Base-by-base conservation (phyloP, 2,329 filamentous ascomycete species). In the Balansia obtecta region DNA sequence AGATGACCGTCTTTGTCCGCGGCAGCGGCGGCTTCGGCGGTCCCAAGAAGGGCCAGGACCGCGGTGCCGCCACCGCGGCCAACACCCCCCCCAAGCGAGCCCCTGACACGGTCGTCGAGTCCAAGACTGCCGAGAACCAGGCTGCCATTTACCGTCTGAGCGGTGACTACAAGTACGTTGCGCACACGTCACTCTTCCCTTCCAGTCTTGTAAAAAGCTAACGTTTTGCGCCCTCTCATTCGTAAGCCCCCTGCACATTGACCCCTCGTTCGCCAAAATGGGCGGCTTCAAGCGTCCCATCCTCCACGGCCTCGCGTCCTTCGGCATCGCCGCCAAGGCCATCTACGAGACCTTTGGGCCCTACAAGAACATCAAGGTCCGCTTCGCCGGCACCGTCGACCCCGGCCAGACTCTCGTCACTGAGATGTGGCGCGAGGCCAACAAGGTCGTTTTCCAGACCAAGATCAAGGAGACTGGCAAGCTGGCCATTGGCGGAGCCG, bases 221-320 rank as follows among this genome's bases (percentile, higher is more conserved):
- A 27, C 7, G 27, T 27, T 27, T 22, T n/a, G n/a, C n/a, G 27
- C 27, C 1, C 27, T 8, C 27, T 27, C 2, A 7, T 15, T 9
- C n/a, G 15, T 37, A 7, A 77, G 74, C 74, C 93, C 93, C 13
- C 82, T 98, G 1, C 93, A 98, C 72, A 85, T 98, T 55, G 93
- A 98, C 68, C 93, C 93, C 1, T 79, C 82, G 46, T 97, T 98
- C 69, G 88, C 88, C 71, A 93, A 93, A 73, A 83, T 95, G 60
- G 93, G 91, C 53, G 93, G 93, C 53, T 98, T 98, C 81, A 86
- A 93, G 71, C 80, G 75, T 30, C 93, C 93, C 12, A 98, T 98
- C 65, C 75, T 98, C 49, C 93, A 98, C 73, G 93, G 93, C n/a
- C 80, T 98, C 38, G 95, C 89, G 78, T 93, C 83, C 65, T 91